Evolutionary conservation across 2,329 filamentous ascomycete genomes (phyloP).

Genomic region (Sarocladium kiliense): DNA sequence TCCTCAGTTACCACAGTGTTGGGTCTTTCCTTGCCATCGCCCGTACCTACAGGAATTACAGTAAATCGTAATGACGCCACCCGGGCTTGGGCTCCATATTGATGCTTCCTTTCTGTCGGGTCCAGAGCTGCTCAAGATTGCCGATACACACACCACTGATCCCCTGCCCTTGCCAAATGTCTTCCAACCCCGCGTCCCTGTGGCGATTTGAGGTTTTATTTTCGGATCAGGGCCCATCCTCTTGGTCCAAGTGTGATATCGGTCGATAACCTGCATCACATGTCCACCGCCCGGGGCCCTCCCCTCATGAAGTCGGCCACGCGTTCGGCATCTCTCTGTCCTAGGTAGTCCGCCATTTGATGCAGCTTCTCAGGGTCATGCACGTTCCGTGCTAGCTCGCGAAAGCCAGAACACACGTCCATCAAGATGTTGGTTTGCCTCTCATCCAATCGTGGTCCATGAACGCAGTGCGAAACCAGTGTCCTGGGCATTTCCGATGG

Average conservation of each 20-base stretch:
- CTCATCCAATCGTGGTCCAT: slow-evolving; percentile 20
- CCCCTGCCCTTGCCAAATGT: neutral
- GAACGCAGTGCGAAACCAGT: slow-evolving; percentile 20
- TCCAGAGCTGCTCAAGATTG: neutral
- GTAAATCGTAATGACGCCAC: neutral
- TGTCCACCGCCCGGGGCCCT: slow-evolving; percentile 6
- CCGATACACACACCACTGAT: neutral
- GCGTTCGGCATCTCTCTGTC: slow-evolving; percentile 21
- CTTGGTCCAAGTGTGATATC: neutral
- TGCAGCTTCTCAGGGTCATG: slow-evolving; percentile 15
- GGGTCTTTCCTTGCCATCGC: neutral
- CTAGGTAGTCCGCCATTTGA: slow-evolving; percentile 22
- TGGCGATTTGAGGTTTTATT: no score
- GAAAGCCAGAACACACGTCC: slow-evolving; percentile 21
- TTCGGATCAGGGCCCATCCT: neutral
- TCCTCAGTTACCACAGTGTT: neutral
- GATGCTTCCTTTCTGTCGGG: slow-evolving; percentile 2
- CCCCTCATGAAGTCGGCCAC: slow-evolving; percentile 24
- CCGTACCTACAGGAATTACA: neutral
- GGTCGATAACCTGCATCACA: slow-evolving; percentile 2
- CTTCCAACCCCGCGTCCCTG: neutral
- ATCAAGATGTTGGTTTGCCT: slow-evolving; percentile 22
- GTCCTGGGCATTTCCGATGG: neutral
- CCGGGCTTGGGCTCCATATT: neutral
- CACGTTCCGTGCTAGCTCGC: slow-evolving; percentile 20